Evolutionary conservation across 768 basidiomycete genomes (phyloP).

Genomic region (Infundibulicybe gibba): DNA sequence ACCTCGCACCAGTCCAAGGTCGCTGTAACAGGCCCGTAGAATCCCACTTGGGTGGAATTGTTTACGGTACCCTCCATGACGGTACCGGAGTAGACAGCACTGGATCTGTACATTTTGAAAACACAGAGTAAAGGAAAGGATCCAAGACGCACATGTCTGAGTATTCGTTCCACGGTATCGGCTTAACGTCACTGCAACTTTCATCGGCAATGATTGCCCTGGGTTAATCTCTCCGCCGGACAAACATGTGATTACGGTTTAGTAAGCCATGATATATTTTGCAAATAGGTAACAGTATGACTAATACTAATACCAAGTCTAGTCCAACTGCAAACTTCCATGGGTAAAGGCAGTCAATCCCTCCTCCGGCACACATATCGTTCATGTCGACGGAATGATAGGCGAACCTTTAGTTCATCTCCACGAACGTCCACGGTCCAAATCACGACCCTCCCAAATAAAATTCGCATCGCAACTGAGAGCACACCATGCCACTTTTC

Average conservation of each 20-base stretch:
- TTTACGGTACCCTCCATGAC: slow-evolving; percentile 16
- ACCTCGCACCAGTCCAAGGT: slow-evolving; percentile 78
- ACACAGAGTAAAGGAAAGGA: background rate
- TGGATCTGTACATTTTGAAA: slow-evolving; percentile 3
- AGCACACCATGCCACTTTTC: slow-evolving; percentile 91
- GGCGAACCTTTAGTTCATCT: background rate
- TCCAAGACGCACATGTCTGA: too few species aligned
- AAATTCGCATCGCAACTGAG: slow-evolving; percentile 89
- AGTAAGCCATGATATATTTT: too few species aligned
- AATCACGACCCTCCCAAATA: slow-evolving; percentile 88
- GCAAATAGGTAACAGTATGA: too few species aligned
- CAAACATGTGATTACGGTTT: too few species aligned
- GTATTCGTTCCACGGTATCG: too few species aligned
- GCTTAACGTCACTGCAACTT: too few species aligned
- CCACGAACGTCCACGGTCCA: slow-evolving; percentile 34
- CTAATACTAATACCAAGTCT: too few species aligned
- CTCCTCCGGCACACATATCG: slow-evolving; percentile 32
- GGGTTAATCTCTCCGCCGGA: too few species aligned
- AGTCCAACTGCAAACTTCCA: slow-evolving; percentile 12
- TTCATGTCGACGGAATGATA: background rate
- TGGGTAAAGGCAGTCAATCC: slow-evolving; percentile 36
- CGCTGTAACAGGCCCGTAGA: slow-evolving; percentile 65
- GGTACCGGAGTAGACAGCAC: slow-evolving; percentile 32
- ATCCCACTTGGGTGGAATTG: slow-evolving; percentile 21
- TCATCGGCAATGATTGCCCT: too few species aligned